Base-by-base conservation (phyloP, 2,329 filamentous ascomycete genomes). In the Claviceps digitariae region DNA sequence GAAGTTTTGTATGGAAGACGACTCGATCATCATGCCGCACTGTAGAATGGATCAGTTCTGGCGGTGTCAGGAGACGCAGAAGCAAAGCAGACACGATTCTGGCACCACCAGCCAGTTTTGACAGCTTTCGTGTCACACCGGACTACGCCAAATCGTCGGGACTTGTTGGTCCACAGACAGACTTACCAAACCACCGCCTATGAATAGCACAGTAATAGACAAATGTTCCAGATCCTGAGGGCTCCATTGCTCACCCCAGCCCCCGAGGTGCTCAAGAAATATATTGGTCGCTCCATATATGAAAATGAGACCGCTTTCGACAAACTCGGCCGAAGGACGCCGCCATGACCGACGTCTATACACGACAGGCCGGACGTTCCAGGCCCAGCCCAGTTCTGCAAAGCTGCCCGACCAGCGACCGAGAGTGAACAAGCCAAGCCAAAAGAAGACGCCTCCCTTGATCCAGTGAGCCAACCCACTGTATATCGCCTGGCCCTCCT, bases 371-470 rank as follows among this genome's bases (percentile, higher is more conserved):
- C 86, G 86, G 55, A 90, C 69, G 62, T 97, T 97, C 91, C 91
- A 96, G 0, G 90, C 88, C 91, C 91, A 97, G 59, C 91, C 91
- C 54, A 91, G 78, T 56, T 95, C 87, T 54, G 86, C 83, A 66
- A 95, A 97, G 66, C 86, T 87, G 27, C 91, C 91, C 63, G 90
- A 82, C 86, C 89, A 96, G 53, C 91, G 84, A 31, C 89, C 90
- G 4, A 97, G 75, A 0, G 88, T 95, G 56, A 96, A 71, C 21
- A 95, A 70, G 9, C 91, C 91, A 57, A 94, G 87, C 83, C 88
- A 93, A 71, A 96, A 89, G 74, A 97, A 97, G 52, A 97, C 86
- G 3, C 87, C 87, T 47, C 91, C 91, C 67, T 97, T 97, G 67
- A 96, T 83, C 72, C 88, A 95, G 65, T 97, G 91, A 8, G 91